These are phyloP conservation scores for Coemansia asiatica DNA, from an alignment of 192 early-diverging fungal species.

Conservation along the genomic window DNA sequence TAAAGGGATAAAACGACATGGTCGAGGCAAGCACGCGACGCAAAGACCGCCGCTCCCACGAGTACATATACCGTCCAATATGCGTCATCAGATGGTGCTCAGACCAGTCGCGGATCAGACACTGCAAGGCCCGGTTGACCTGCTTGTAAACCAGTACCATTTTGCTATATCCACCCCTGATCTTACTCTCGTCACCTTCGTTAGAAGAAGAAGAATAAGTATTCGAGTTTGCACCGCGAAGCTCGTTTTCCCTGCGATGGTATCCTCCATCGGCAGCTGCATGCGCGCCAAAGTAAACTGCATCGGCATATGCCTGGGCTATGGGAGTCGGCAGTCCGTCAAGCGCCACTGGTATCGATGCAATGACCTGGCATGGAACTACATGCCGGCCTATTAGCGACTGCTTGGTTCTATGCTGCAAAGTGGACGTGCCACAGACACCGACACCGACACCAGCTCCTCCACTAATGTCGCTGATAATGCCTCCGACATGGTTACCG, in stretches of 20 bases:
- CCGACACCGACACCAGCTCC: background rate
- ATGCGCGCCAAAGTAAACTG: conserved; percentile 43
- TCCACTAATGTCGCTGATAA: background rate
- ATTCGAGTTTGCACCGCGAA: background rate
- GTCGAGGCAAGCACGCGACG: conserved; percentile 42
- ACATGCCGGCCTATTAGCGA: conserved; percentile 47
- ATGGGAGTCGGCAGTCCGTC: conserved; percentile 38
- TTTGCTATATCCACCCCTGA: conserved; percentile 38
- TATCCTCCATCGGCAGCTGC: conserved; percentile 49
- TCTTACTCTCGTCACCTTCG: background rate
- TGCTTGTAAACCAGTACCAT: conserved; percentile 46
- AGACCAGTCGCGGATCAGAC: conserved; percentile 52
- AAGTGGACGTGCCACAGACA: background rate
- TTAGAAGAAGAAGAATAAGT: background rate
- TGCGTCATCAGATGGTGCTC: conserved; percentile 56
- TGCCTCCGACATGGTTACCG: background rate
- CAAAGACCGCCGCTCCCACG: conserved; percentile 43
- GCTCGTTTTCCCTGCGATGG: conserved; percentile 16
- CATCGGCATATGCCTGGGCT: conserved; percentile 38
- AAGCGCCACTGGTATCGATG: conserved; percentile 43
- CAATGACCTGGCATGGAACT: conserved; percentile 50
- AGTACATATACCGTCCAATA: conserved; percentile 39
- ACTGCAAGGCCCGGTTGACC: conserved; percentile 41
- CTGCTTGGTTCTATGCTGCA: conserved; percentile 11
- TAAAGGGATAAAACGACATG: conserved; percentile 42